Conservation (phyloP, 495 filamentous ascomycete genomes). For the Aspergillus avenaceus region DNA sequence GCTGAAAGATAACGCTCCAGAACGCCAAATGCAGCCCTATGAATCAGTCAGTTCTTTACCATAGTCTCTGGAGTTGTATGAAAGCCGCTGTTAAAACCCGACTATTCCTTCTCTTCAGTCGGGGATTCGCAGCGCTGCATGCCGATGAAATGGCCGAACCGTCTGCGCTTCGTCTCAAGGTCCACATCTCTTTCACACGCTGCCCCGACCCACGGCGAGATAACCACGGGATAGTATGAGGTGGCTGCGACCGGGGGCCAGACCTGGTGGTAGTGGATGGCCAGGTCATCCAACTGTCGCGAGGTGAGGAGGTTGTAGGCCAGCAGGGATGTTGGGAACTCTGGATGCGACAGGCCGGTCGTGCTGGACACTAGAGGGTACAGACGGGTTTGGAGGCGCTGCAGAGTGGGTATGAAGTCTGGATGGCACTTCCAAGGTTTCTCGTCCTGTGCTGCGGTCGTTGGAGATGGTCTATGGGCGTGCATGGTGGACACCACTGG, state of each 20-base stretch:
- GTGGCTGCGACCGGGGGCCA: conserved; percentile 49
- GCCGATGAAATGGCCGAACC: conserved; percentile 66
- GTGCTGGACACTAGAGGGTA: conserved; percentile 41
- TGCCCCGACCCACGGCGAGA: conserved; percentile 37
- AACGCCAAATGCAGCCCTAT: too few species aligned
- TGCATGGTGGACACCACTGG: not conserved
- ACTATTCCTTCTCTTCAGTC: conserved; percentile 3
- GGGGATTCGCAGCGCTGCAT: conserved; percentile 57
- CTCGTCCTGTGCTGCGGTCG: not conserved
- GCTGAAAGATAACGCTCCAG: too few species aligned
- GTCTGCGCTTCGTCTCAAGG: conserved; percentile 55
- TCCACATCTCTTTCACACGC: conserved; percentile 23
- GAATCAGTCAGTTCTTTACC: too few species aligned
- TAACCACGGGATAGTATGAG: conserved; percentile 57
- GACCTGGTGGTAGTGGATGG: conserved; percentile 72
- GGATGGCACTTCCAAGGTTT: conserved; percentile 2
- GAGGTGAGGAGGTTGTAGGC: conserved; percentile 73
- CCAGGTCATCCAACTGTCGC: conserved; percentile 64
- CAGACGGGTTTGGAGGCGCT: conserved; percentile 30
- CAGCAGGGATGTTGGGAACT: conserved; percentile 63
- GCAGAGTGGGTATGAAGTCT: conserved; percentile 21
- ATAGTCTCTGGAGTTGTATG: not conserved
- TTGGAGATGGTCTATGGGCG: not conserved
- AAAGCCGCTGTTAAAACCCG: too few species aligned
- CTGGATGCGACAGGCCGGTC: conserved; percentile 55